Conservation (phyloP, 345 rosid genomes). For the Euphorbia lathyris region DNA sequence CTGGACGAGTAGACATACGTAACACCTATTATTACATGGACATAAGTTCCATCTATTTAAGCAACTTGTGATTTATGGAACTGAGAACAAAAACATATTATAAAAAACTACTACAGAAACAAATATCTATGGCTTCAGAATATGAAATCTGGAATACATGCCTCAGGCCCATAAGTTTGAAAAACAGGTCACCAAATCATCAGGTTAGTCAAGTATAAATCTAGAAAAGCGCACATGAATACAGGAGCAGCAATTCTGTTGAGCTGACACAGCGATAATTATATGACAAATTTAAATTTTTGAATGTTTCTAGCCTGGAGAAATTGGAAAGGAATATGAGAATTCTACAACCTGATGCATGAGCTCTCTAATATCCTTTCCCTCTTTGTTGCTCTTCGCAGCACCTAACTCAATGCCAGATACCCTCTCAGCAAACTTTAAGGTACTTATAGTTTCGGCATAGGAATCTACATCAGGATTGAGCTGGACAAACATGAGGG, state of each 20-base stretch:
- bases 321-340: background rate
- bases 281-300: background rate
- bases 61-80: background rate
- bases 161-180: background rate
- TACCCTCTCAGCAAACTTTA: constrained; percentile 94
- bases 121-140: background rate
- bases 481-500: constrained; percentile 96
- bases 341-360: constrained; percentile 67
- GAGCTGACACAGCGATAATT: background rate
- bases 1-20: background rate
- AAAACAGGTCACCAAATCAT: background rate
- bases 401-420: constrained; percentile 98
- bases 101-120: background rate
- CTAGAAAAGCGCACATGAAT: background rate
- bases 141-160: background rate
- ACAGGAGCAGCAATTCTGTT: background rate
- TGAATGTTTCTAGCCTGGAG: constrained; percentile 3
- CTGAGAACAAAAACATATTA: background rate
- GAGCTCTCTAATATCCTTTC: constrained; percentile 81
- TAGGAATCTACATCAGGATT: constrained; percentile 90
- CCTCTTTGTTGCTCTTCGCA: constrained; percentile 87
- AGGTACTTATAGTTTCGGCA: constrained; percentile 84
- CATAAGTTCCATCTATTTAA: background rate
- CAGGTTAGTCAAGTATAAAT: background rate
- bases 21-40: background rate